Base-by-base conservation (phyloP, 2,329 filamentous ascomycete species). In the Tolypocladium paradoxum region DNA sequence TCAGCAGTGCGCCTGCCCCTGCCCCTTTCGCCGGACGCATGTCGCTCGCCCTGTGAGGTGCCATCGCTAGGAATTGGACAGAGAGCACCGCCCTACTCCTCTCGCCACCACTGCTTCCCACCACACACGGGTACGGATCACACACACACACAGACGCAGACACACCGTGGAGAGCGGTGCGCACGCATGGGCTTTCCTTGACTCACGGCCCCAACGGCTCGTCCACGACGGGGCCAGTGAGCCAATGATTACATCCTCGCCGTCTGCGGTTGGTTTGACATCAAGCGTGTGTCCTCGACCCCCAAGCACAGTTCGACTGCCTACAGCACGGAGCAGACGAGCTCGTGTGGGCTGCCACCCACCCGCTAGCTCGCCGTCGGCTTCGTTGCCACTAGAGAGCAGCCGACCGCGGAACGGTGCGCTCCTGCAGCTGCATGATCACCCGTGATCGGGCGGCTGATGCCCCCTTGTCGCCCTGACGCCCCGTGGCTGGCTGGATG, bases 341-440 rank as follows among this genome's bases (percentile, higher is more conserved):
- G 33, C 33, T 12, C 12, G 16, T n/a, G 40, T 27, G 40, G 22
- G 40, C 40, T 24, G 22, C 37, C 37, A 22, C 12, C 18, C 22
- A 27, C 40, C 40, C 20, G 18, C 33, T 29, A 29, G 35, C 24
- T 18, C 24, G 35, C 22, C 48, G 27, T 20, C 48, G 16, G 34
- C 24, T 24, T 22, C 14, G 48, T 35, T 24, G 48, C 48, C 35
- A 31, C 48, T 40, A 38, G 35, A 9, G 48, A 16, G 48, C 22
- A 33, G n/a, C 48, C 48, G 36, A 27, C 48, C 27, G 60, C 65
- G 65, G 64, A 65, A 65, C 65, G 65, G 64, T 64, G 63, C 67
- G 65, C 64, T 63, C 63, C 54, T 68, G 62, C 65, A 68, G 62
- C 58, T 64, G 66, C 60, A 64, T 63, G 57, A 65, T 66, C 58